Conservation (phyloP, 495 filamentous ascomycete genomes). For the Trichoderma asperelloides region DNA sequence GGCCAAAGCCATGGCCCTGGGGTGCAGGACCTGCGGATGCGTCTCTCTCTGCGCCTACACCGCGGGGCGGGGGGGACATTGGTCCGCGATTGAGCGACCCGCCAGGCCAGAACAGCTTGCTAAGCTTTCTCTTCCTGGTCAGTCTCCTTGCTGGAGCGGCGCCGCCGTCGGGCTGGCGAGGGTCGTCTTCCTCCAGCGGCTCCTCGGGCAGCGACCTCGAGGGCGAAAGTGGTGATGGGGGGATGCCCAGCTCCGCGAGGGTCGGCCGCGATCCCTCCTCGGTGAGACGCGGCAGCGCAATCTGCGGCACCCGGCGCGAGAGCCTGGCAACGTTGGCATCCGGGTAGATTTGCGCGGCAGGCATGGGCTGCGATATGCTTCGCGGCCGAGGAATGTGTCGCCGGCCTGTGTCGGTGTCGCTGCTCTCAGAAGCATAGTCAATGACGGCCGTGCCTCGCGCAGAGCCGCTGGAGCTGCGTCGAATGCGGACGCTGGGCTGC, state of each 20-base stretch:
- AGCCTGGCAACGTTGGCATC: not conserved
- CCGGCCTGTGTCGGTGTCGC: not conserved
- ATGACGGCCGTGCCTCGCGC: not conserved
- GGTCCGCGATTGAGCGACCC: not conserved
- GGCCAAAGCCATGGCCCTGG: too few species aligned
- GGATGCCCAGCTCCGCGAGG: not conserved
- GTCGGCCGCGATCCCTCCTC: constrained; percentile 8
- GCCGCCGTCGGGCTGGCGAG: not conserved
- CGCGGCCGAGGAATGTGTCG: not conserved
- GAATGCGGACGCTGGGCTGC: constrained; percentile 7
- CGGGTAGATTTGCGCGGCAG: not conserved
- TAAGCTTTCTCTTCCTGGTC: not conserved
- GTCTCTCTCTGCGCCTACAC: not conserved
- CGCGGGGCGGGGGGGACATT: not conserved
- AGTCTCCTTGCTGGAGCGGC: not conserved
- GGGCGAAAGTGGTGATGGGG: not conserved
- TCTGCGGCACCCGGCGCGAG: constrained; percentile 2
- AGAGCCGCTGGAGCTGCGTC: constrained; percentile 4
- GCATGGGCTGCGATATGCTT: constrained; percentile 8
- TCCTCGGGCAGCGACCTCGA: constrained; percentile 1
- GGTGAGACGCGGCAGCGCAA: constrained; percentile 7
- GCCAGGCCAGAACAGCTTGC: not conserved
- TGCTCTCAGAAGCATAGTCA: not conserved
- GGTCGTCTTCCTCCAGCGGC: not conserved
- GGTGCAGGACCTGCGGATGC: not conserved